A percentile compares a stretch with the other conserved stretches of the same genome.
Evolutionary conservation across 176 grass and related monocot genomes (phyloP).

Genomic region (Panicum miliaceum): DNA sequence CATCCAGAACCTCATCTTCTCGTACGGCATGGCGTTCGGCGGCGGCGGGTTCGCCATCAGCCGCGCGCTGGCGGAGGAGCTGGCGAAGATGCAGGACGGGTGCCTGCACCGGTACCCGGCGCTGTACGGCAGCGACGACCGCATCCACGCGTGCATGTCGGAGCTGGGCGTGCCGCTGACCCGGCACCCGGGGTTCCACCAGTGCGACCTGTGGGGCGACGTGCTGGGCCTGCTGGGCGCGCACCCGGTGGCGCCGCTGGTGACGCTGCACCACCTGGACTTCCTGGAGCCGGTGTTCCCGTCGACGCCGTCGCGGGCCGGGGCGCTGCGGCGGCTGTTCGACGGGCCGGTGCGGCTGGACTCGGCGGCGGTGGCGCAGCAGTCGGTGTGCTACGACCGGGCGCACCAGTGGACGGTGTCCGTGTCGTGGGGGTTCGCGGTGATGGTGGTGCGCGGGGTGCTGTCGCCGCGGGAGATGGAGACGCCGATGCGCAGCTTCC

Average conservation of each 20-base stretch:
- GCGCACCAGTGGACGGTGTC: conserved; percentile 82
- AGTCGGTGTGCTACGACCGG: conserved; percentile 89
- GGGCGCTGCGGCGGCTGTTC: conserved; percentile 67
- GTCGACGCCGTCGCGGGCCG: conserved; percentile 47
- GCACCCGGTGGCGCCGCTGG: conserved; percentile 79
- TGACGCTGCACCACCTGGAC: conserved; percentile 96
- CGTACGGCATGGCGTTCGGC: conserved; percentile 96
- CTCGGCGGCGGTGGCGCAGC: conserved; percentile 78
- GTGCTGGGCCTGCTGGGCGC: conserved; percentile 80
- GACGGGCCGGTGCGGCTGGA: conserved; percentile 85
- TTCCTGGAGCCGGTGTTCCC: conserved; percentile 90
- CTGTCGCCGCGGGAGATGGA: conserved; percentile 97
- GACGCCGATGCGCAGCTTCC: conserved; percentile 79
- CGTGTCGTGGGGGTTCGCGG: conserved; percentile 89
- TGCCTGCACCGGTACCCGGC: conserved; percentile 85
- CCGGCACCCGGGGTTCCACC: conserved; percentile 92
- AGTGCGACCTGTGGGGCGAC: conserved; percentile 96
- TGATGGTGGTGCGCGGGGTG: conserved; percentile 78
- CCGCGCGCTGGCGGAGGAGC: conserved; percentile 73
- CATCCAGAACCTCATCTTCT: conserved; percentile 96
- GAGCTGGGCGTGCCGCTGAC: conserved; percentile 89
- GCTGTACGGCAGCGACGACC: conserved; percentile 93
- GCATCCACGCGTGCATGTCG: conserved; percentile 97
- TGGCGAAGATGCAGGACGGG: conserved; percentile 81
- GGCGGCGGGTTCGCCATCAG: conserved; percentile 98